These are phyloP conservation scores for Saturnispora dispora DNA, from an alignment of 805 yeast genomes.

Conservation along the genomic window DNA sequence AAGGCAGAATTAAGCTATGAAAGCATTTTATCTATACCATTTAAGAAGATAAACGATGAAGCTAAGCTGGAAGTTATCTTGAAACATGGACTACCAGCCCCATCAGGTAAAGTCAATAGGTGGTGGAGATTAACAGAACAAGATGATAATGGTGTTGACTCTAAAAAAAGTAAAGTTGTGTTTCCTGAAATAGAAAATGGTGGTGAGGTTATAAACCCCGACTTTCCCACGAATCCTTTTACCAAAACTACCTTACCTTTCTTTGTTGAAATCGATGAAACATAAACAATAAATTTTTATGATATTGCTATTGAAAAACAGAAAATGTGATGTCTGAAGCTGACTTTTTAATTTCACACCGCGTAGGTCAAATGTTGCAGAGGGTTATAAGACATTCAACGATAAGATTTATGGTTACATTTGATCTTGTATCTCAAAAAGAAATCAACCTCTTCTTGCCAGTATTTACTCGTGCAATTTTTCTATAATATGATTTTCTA, in stretches of 20 bases:
- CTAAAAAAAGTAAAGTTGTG: slow-evolving; percentile 51
- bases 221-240: slow-evolving; percentile 67
- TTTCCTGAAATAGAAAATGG: slow-evolving; percentile 35
- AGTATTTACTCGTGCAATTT: too few species aligned
- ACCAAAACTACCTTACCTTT: slow-evolving; percentile 41
- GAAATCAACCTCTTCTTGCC: too few species aligned
- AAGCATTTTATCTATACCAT: slow-evolving; percentile 5
- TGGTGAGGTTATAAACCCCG: slow-evolving; percentile 55
- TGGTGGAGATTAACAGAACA: slow-evolving; percentile 71
- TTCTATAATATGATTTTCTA: too few species aligned
- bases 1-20: slow-evolving; percentile 30
- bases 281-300: not conserved
- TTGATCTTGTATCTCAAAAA: too few species aligned
- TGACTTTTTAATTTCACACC: too few species aligned
- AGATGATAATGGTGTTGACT: slow-evolving; percentile 4
- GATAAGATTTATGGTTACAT: too few species aligned
- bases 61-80: slow-evolving; percentile 16
- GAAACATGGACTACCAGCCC: slow-evolving; percentile 63
- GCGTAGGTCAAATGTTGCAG: too few species aligned
- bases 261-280: slow-evolving; percentile 23
- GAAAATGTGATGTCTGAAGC: too few species aligned
- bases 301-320: not conserved
- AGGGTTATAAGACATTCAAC: too few species aligned
- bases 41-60: slow-evolving; percentile 9
- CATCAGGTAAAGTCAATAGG: slow-evolving; percentile 49